phyloP scores from a whole-genome alignment of 2,329 filamentous ascomycete genomes.

The Chalaropsis ovoidea region DNA sequence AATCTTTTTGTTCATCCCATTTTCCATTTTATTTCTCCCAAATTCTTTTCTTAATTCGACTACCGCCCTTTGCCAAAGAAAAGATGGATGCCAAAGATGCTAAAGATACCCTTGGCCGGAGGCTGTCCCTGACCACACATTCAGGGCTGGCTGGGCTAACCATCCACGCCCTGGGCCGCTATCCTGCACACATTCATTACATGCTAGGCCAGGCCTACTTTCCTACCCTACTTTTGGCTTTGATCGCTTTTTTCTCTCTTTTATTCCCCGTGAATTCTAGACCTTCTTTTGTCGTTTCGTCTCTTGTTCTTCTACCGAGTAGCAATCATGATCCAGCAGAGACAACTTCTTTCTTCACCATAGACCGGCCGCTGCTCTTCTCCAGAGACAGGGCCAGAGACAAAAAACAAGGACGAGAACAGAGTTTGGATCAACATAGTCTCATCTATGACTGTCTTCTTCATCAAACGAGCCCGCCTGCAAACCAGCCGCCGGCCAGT shows the following conservation, averaged over 20 bases:
- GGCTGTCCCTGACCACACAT: neutral
- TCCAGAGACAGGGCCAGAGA: constrained; percentile 5
- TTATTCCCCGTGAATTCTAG: constrained; percentile 12
- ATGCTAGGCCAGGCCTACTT: neutral
- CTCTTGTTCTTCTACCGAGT: constrained; percentile 14
- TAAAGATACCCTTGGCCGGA: constrained; percentile 10
- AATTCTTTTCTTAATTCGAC: constrained; percentile 8
- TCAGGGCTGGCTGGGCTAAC: neutral
- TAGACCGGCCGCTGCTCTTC: constrained; percentile 4
- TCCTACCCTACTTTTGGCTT: constrained; percentile 7
- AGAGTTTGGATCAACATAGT: constrained; percentile 14
- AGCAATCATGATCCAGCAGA: constrained; percentile 12
- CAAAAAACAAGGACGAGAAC: constrained; percentile 12
- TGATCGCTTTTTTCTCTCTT: constrained; percentile 4
- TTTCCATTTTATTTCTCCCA: constrained; percentile 2
- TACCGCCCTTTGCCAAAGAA: constrained; percentile 6
- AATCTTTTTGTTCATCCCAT: constrained; percentile 20
- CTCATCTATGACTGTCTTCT: constrained; percentile 3
- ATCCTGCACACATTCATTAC: neutral
- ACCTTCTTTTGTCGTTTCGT: constrained; percentile 16
- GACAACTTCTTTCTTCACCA: constrained; percentile 15
- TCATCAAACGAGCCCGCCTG: neutral
- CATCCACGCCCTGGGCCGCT: neutral
- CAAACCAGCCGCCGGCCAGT: neutral
- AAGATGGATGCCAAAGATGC: constrained; percentile 2